Evolutionary conservation across 345 rosid genomes (phyloP).

Genomic region (Moricandia moricandioides): DNA sequence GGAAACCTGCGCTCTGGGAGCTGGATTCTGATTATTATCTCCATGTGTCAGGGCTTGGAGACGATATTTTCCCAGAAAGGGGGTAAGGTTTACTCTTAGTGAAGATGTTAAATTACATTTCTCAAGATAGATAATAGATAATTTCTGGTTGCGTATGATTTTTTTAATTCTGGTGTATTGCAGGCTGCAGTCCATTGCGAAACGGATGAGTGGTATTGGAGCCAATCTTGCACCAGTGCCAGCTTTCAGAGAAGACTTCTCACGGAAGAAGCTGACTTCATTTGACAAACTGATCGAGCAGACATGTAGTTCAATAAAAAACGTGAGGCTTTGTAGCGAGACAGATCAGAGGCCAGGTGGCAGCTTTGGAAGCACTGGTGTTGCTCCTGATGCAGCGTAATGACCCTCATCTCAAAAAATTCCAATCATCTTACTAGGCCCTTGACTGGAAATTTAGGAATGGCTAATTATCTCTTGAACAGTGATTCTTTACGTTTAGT

Average conservation of each 20-base stretch:
- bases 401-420: constrained; percentile 15
- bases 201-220: constrained; percentile 49
- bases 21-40: constrained; percentile 98
- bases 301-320: constrained; percentile 81
- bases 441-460: constrained; percentile 5
- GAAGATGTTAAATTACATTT: constrained; percentile 4
- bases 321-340: constrained; percentile 86
- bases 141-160: constrained; percentile 6
- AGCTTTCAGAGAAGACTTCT: constrained; percentile 91
- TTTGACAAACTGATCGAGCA: constrained; percentile 87
- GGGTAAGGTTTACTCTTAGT: constrained; percentile 40
- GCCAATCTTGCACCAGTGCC: constrained; percentile 73
- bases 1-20: constrained; percentile 99
- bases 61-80: constrained; percentile 60
- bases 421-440: constrained; percentile 14
- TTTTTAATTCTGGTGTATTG: constrained; percentile 4
- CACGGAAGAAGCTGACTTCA: constrained; percentile 84
- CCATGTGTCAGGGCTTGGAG: constrained; percentile 87
- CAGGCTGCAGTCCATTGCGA: constrained; percentile 35
- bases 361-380: constrained; percentile 64
- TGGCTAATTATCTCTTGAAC: background rate
- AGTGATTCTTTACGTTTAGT: background rate
- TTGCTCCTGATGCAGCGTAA: constrained; percentile 99
- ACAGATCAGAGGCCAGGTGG: constrained; percentile 84
- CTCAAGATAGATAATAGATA: constrained; percentile 1